Evolutionary conservation across 345 rosid species (phyloP), one percentile per base, ranked within the genome.

Genomic region (Aquilaria yunnanensis): DNA sequence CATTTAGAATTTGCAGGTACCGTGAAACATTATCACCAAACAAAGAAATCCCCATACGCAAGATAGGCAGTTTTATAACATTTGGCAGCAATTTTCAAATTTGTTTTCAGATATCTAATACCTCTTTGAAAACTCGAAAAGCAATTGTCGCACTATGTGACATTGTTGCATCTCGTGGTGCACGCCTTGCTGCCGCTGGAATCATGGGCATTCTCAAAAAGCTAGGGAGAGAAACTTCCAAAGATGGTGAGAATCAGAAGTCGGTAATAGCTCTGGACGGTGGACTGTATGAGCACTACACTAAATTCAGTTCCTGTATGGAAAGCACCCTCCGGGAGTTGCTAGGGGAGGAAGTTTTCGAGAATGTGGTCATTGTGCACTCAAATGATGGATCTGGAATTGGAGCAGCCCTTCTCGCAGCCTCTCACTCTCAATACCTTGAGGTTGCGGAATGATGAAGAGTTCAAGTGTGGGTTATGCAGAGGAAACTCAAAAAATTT

Each of bases 181-280:
- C 93, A 43, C 89, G 93, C 51, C 78, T 84, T 10, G 75, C 96
- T 1, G 91, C 96, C 57, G 96, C 93, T 10, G 96, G 96, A 58
- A 72, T 89, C 67, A 69, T 81, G 37, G 90, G 85, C 59, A 80
- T 89, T 60, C 73, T 89, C 53, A 89, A 85, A 88, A 89, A 89
- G 74, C 69, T 80, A 65, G 93, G 96, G 67, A 86, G 76, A 70
- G 96, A 89, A 62, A 29, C 71, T 0, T 9, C 63, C 32, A 84
- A 76, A 72, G 84, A 80, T 1, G 91, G 80, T 14, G 92, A 79
- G 59, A 63, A 56, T 10, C 87, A 80, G 71, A 84, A 57, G 68
- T 76, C 89, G 0, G 91, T 84, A 33, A 70, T 89, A 52, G 96
- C 93, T 43, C 62, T 89, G 85, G 96, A 89, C 12, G 96, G 96